phyloP scores from a whole-genome alignment of 2,329 filamentous ascomycete species.

The Cordyceps militaris region DNA sequence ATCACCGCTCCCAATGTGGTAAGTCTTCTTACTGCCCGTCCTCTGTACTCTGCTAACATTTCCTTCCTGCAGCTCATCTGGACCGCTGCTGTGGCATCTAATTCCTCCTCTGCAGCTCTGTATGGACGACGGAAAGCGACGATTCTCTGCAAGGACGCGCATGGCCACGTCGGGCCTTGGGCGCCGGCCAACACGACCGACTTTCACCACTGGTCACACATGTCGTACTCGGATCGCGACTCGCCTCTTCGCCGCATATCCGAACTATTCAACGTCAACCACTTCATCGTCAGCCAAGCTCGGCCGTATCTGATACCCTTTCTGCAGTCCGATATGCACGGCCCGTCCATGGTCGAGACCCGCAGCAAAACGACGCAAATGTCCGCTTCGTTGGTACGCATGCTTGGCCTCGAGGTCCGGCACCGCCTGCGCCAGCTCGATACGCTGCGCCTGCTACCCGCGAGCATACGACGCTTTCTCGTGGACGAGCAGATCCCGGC shows the following conservation, averaged over 20 bases:
- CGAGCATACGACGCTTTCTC: slow-evolving; percentile 64
- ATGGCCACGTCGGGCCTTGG: slow-evolving; percentile 69
- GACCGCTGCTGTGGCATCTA: slow-evolving; percentile 72
- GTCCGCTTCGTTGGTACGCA: slow-evolving; percentile 53
- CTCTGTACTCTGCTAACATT: neutral
- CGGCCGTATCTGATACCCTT: slow-evolving; percentile 86
- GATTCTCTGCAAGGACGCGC: slow-evolving; percentile 71
- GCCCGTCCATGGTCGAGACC: slow-evolving; percentile 56
- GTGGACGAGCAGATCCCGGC: slow-evolving; percentile 78
- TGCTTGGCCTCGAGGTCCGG: slow-evolving; percentile 69
- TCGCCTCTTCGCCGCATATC: slow-evolving; percentile 62
- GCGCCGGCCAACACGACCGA: slow-evolving; percentile 52
- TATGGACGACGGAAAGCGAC: slow-evolving; percentile 56
- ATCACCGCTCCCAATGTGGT: slow-evolving; percentile 89
- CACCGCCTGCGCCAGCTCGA: slow-evolving; percentile 79
- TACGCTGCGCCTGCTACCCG: slow-evolving; percentile 64
- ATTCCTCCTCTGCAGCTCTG: slow-evolving; percentile 57
- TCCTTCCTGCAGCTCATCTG: slow-evolving; percentile 56
- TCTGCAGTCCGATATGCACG: slow-evolving; percentile 71
- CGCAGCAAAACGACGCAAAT: slow-evolving; percentile 51
- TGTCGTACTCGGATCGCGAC: slow-evolving; percentile 58
- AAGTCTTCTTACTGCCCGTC: slow-evolving; percentile 31
- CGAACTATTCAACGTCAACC: slow-evolving; percentile 86
- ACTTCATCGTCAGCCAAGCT: slow-evolving; percentile 91
- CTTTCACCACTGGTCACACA: slow-evolving; percentile 62